These are phyloP conservation scores for Solanum hybrid DNA, from an alignment of 305 asterid species.

Conservation along the genomic window DNA sequence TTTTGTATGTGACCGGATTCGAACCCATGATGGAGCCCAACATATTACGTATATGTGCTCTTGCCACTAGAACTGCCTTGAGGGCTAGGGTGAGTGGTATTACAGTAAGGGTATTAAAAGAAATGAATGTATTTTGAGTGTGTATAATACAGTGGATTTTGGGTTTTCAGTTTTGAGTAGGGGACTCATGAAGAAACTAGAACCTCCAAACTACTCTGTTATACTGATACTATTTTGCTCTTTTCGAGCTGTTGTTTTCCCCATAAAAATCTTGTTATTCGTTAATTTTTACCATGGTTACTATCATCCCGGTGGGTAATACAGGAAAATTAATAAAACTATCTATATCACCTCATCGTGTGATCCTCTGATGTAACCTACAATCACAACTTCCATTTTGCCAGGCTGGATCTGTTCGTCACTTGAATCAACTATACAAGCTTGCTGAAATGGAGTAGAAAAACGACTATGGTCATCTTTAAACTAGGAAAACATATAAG, in stretches of 20 bases:
- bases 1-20: background rate
- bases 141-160: background rate
- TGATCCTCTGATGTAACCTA: conserved; percentile 61
- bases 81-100: background rate
- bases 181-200: background rate
- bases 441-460: conserved; percentile 36
- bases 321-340: background rate
- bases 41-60: background rate
- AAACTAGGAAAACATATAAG: background rate
- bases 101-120: background rate
- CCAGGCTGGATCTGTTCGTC: conserved; percentile 20
- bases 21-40: background rate
- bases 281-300: background rate
- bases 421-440: conserved; percentile 27
- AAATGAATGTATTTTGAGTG: background rate
- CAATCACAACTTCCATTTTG: conserved; percentile 50
- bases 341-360: conserved; percentile 27
- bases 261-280: background rate
- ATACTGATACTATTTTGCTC: background rate
- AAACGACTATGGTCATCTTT: background rate
- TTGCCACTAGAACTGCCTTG: background rate
- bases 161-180: background rate
- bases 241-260: background rate
- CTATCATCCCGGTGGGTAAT: background rate
- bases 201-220: background rate